These are phyloP conservation scores for Debaryomyces subglobosus DNA, from an alignment of 1,139 yeast genomes.

Conservation along the genomic window DNA sequence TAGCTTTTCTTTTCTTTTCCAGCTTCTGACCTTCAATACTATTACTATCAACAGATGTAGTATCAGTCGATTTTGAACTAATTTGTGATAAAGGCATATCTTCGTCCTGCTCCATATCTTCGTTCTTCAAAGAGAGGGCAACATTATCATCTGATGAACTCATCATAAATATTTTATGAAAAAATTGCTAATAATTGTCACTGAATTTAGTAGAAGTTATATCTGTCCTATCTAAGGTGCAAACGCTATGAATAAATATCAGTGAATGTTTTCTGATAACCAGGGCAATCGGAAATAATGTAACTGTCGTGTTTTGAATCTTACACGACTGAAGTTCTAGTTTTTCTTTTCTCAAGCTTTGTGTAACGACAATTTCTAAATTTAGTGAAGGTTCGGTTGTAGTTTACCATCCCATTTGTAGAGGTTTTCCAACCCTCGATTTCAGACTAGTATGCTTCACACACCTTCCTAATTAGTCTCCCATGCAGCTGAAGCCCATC, in stretches of 20 bases:
- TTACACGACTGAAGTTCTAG: neutral
- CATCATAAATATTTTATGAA: slow-evolving; percentile 10
- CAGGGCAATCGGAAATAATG: neutral
- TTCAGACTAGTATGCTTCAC: neutral
- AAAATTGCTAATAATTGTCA: neutral
- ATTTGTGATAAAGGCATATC: slow-evolving; percentile 14
- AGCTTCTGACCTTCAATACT: slow-evolving; percentile 7
- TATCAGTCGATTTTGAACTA: slow-evolving; percentile 3
- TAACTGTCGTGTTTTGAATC: slow-evolving; percentile 1
- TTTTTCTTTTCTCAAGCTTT: neutral
- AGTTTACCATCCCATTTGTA: neutral
- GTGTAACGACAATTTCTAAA: neutral
- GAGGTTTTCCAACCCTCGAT: neutral
- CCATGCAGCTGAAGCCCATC: slow-evolving; percentile 2
- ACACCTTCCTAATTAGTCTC: neutral
- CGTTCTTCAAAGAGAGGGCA: slow-evolving; percentile 14
- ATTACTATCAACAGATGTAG: slow-evolving; percentile 4
- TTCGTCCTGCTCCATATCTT: slow-evolving; percentile 10
- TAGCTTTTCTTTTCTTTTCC: slow-evolving; percentile 1
- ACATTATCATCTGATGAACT: slow-evolving; percentile 22
- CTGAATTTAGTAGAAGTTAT: neutral
- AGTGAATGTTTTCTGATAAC: neutral
- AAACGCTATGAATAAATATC: neutral
- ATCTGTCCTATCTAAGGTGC: neutral
- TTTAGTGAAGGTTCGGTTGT: neutral